These are phyloP conservation scores for Amanita polypyramis DNA, from an alignment of 768 basidiomycete species.

Conservation along the genomic window DNA sequence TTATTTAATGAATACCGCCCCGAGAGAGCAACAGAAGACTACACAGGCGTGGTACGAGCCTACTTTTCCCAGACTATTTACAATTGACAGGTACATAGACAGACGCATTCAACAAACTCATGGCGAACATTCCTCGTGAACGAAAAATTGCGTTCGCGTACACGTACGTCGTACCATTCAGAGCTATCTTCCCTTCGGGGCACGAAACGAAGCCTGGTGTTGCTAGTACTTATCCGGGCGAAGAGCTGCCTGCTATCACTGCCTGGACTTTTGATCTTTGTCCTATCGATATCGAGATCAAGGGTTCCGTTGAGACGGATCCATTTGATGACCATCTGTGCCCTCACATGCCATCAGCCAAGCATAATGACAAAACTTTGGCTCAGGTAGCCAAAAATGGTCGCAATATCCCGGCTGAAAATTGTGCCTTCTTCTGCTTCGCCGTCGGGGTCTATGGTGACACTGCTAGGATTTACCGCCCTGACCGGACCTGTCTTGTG, in stretches of 20 bases:
- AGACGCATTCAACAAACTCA: not conserved
- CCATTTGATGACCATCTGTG: too few relatives aligned
- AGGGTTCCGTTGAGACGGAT: not conserved
- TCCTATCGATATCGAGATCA: not conserved
- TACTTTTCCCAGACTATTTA: not conserved
- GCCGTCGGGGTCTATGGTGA: conserved; percentile 1
- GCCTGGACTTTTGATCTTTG: not conserved
- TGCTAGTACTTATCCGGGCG: not conserved
- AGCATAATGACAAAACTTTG: not conserved
- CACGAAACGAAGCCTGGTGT: not conserved
- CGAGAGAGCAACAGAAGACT: not conserved
- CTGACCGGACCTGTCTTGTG: not conserved
- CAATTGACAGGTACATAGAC: not conserved
- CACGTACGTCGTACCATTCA: not conserved
- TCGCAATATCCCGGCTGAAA: not conserved
- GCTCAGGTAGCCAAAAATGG: not conserved
- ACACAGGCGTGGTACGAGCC: not conserved
- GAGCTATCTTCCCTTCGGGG: not conserved
- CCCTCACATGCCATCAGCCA: too few relatives aligned
- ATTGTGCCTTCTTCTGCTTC: not conserved
- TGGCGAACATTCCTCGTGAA: not conserved
- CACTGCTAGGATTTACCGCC: not conserved
- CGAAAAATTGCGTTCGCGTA: not conserved
- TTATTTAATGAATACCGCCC: not conserved
- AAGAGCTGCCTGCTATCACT: too few relatives aligned